Conservation (phyloP, 1,139 yeast genomes). For the Pichia norvegensis region DNA sequence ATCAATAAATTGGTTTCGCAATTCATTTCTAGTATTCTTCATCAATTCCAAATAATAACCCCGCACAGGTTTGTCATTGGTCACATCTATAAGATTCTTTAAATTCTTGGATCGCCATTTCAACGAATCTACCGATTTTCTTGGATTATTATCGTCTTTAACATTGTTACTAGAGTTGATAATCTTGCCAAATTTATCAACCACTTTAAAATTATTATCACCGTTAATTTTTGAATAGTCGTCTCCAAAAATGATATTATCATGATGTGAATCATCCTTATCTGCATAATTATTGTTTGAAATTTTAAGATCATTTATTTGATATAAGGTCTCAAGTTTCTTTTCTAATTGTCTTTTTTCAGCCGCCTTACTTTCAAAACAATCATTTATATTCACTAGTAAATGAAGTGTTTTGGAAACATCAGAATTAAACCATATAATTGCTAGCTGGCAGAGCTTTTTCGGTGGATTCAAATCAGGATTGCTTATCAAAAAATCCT, state of each 20-base stretch:
- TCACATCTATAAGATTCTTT: conserved; percentile 1
- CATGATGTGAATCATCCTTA: neutral
- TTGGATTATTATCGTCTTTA: neutral
- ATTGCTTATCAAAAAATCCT: conserved; percentile 18
- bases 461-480: conserved; percentile 26
- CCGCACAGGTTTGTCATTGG: conserved; percentile 4
- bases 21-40: conserved; percentile 3
- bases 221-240: neutral
- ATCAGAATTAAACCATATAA: conserved; percentile 37
- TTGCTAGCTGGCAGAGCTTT: conserved; percentile 33
- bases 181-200: neutral
- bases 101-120: conserved; percentile 1
- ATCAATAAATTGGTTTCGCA: neutral
- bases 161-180: neutral
- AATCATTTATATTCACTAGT: conserved; percentile 10
- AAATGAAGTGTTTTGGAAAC: conserved; percentile 14
- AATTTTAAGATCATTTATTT: neutral
- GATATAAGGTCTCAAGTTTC: neutral
- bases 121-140: neutral
- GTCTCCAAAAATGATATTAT: no score
- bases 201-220: neutral
- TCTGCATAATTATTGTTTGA: neutral
- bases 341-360: neutral
- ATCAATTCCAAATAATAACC: conserved; percentile 5
- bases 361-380: neutral